A percentile compares a stretch with the other conserved stretches of the same genome.
phyloP scores from a whole-genome alignment of 345 rosid genomes.

The Populus alba region DNA sequence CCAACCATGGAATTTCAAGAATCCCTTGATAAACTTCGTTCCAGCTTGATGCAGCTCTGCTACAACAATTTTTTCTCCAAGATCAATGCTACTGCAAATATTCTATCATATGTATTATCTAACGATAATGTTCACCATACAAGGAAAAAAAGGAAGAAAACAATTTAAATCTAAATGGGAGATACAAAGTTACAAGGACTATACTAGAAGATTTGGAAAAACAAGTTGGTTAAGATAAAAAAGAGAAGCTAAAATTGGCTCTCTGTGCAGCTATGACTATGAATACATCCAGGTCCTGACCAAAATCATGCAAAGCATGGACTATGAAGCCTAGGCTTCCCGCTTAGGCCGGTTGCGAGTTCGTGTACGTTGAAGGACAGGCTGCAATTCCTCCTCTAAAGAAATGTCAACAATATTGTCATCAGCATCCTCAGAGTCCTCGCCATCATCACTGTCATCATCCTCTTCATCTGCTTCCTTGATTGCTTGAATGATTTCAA shows the following conservation, averaged over 20 bases:
- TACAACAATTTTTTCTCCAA: neutral
- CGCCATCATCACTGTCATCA: constrained; percentile 23
- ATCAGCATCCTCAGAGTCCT: neutral
- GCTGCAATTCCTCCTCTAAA: constrained; percentile 44
- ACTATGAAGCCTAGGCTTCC: constrained; percentile 32
- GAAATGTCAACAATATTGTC: constrained; percentile 7
- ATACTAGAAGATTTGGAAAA: neutral
- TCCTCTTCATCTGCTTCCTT: constrained; percentile 49
- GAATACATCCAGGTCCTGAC: neutral
- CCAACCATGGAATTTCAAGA: no score
- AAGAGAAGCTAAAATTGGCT: neutral
- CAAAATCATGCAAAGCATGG: neutral
- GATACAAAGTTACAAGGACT: neutral
- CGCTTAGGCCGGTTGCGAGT: constrained; percentile 72
- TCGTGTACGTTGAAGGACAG: constrained; percentile 42
- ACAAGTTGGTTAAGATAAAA: neutral
- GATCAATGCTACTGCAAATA: neutral
- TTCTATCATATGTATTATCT: neutral
- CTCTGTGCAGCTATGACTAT: neutral
- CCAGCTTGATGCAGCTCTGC: neutral
- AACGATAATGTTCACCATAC: neutral
- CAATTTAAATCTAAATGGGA: neutral
- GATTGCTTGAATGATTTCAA: constrained; percentile 56
- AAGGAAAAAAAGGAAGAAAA: neutral
- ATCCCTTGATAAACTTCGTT: no score